These are phyloP conservation scores for Cryptococcus sp. DNA, from an alignment of 1,284 basidiomycete species.

Conservation along the genomic window DNA sequence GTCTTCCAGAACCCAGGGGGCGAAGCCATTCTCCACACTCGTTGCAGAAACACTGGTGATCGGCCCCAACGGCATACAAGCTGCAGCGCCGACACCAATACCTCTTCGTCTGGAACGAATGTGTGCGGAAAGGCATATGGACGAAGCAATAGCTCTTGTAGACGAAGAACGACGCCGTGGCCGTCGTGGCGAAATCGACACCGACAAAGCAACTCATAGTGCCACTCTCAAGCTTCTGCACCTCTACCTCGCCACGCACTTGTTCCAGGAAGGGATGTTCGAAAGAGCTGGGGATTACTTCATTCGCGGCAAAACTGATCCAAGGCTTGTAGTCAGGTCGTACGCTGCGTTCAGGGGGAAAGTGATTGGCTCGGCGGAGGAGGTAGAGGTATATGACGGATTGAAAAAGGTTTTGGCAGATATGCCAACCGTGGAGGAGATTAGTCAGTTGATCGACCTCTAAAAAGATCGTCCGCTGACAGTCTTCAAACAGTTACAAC, in stretches of 20 bases:
- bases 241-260: conserved; percentile 49
- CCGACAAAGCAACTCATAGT: conserved; percentile 48
- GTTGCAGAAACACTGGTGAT: conserved; percentile 51
- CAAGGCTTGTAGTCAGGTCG: conserved; percentile 51
- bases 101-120: conserved; percentile 48
- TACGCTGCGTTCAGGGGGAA: conserved; percentile 50
- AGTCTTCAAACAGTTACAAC: conserved; percentile 34
- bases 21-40: conserved; percentile 38
- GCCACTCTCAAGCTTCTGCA: conserved; percentile 40
- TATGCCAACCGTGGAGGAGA: conserved; percentile 46
- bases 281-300: conserved; percentile 52
- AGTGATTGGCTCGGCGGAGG: conserved; percentile 46
- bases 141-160: conserved; percentile 50
- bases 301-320: conserved; percentile 47
- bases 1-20: conserved; percentile 25
- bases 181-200: conserved; percentile 44
- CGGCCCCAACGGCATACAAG: conserved; percentile 47
- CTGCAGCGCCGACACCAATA: conserved; percentile 48
- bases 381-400: conserved; percentile 50
- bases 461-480: not conserved
- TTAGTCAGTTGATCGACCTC: conserved; percentile 43
- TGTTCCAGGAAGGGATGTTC: conserved; percentile 51
- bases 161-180: conserved; percentile 47
- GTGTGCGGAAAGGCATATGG: conserved; percentile 45
- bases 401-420: conserved; percentile 38